Base-by-base conservation (phyloP, 352 stramenopile species). In the Pythium pyrilobum region DNA sequence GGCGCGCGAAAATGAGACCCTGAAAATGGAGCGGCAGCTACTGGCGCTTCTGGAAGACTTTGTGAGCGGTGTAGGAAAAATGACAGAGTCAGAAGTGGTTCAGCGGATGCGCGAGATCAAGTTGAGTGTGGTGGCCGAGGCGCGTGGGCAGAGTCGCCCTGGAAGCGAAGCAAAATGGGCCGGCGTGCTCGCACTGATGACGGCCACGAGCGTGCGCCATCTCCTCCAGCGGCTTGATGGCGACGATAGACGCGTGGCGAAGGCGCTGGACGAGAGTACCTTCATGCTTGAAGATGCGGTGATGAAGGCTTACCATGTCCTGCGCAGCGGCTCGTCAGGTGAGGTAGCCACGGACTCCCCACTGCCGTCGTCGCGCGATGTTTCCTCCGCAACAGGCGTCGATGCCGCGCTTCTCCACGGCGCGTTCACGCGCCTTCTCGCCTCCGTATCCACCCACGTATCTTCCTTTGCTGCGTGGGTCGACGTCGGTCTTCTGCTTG, bases 401-500 rank as follows among this genome's bases (percentile, higher is more conserved):
- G 56, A 64, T 27, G 16, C 34, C n/a, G 40, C 49, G 42, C 49
- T 37, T 21, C 18, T 77, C 1, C 62, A 51, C 39, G 52, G 25
- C 20, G 54, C 66, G 9, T 66, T 66, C 28, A 37, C 46, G 24
- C 46, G 23, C 10, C 39, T 79, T 9, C 29, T 72, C 37, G 47
- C 47, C n/a, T 40, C 23, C 18, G 25, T 39, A 8, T 10, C 28
- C 41, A 16, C 16, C 27, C 18, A n/a, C 41, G 13, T 34, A 28
- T 23, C 37, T 56, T 39, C 23, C 33, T 23, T 56, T 11, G 7
- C 16, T 25, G 28, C 62, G 10, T 61, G 69, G 51, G 56, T 29
- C 24, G 60, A 68, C 23, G n/a, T 72, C 13, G 57, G 45, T 4
- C 25, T 73, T 7, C 20, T 80, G 21, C 39, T 81, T 13, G 47